Base-by-base conservation (phyloP, 345 rosid genomes). In the Salix caprea region DNA sequence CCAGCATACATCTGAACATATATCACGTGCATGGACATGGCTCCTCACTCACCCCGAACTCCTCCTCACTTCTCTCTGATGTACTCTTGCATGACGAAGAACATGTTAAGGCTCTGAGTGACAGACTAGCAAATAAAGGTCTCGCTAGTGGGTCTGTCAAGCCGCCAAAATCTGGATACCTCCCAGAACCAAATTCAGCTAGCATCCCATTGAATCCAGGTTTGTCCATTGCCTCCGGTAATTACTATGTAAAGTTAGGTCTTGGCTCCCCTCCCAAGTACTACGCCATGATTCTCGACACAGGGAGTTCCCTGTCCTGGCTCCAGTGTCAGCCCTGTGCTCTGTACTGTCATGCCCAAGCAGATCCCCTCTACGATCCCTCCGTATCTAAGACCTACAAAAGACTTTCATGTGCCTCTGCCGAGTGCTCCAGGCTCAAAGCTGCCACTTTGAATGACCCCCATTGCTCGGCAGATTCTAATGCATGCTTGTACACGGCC, bases 231-330 rank as follows among this genome's bases (percentile, higher is more conserved):
- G 88, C 85, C 16, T 60, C 87, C 0, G 90, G 86, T 19, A 85
- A 85, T 67, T 88, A 84, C 69, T 84, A 76, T 24, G 76, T 80
- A 26, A 87, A 80, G 69, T 32, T 87, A 46, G 88, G 89, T 19
- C 61, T 88, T 2, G 91, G 91, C 21, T 67, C 83, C 36, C 89
- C 89, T 15, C 82, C 77, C 11, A 86, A 81, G 66, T 86, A 78
- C 84, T 80, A 79, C 54, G 12, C 88, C 74, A 80, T 86, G 91
- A 3, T 88, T 23, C 28, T 88, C 19, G 91, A 88, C 80, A 88
- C 91, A 0, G 91, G 88, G 3, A 88, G 91, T 76, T 83, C 89
- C 7, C 80, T 88, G 42, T 68, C 89, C 46, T 88, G 91, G 91
- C 83, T 86, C 65, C 91, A 88, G 70, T 88, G 91, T 80, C 9